Conservation (phyloP, 1,139 yeast species). For the Saccharomyces hybrid region DNA sequence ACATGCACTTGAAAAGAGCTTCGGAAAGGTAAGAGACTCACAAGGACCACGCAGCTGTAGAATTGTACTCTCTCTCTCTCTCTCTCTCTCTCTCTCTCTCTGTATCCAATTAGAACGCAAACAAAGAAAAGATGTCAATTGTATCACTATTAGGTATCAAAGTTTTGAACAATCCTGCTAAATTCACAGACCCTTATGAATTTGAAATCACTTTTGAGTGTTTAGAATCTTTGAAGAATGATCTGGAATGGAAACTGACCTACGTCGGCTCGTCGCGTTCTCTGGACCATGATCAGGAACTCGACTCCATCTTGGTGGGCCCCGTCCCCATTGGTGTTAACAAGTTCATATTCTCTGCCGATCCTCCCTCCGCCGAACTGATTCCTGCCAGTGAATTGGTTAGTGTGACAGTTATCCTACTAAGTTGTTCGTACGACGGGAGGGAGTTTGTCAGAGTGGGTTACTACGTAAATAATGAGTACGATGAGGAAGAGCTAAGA, state of each 20-base stretch:
- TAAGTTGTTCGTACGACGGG: constrained; percentile 88
- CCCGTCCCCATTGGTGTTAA: constrained; percentile 97
- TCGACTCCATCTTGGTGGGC: constrained; percentile 90
- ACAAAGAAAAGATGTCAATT: constrained; percentile 58
- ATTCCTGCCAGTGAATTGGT: constrained; percentile 95
- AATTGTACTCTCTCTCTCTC: background rate
- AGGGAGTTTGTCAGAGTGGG: constrained; percentile 96
- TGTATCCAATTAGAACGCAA: background rate
- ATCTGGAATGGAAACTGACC: constrained; percentile 93
- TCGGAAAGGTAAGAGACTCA: background rate
- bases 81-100: background rate
- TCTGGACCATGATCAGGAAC: constrained; percentile 89
- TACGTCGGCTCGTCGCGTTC: constrained; percentile 94
- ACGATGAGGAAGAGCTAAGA: constrained; percentile 83
- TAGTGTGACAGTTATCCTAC: constrained; percentile 83
- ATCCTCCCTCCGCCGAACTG: constrained; percentile 91
- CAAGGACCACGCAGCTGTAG: background rate
- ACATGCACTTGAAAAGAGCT: background rate
- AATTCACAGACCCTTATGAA: constrained; percentile 86
- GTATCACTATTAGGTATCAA: constrained; percentile 88
- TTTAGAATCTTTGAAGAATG: constrained; percentile 84
- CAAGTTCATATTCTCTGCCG: constrained; percentile 87
- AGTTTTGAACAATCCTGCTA: constrained; percentile 91
- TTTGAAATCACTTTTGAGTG: constrained; percentile 97
- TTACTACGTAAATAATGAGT: constrained; percentile 93